Conservation (phyloP, 164 flowering plant genomes). For the Saururus chinensis region DNA sequence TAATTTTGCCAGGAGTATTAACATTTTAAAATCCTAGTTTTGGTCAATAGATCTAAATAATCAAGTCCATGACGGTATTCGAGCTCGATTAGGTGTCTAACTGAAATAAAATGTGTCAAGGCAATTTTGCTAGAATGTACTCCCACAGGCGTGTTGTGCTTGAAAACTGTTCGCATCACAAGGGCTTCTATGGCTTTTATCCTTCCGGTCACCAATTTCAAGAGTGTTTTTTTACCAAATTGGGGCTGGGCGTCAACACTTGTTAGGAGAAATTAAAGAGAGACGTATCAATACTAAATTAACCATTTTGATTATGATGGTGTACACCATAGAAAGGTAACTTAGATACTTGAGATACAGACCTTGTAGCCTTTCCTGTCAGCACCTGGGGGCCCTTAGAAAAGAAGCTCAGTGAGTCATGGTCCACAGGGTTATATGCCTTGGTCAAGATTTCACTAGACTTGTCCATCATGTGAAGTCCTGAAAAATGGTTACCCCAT, state of each 20-base stretch:
- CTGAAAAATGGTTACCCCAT: conserved; percentile 81
- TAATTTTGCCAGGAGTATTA: too few species aligned
- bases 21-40: too few species aligned
- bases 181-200: too few species aligned
- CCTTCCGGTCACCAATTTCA: too few species aligned
- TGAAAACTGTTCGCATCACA: too few species aligned
- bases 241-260: neutral
- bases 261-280: neutral
- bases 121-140: too few species aligned
- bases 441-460: conserved; percentile 16
- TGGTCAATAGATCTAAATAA: too few species aligned
- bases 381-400: conserved; percentile 53
- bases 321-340: conserved; percentile 30
- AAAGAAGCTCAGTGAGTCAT: conserved; percentile 65
- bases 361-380: conserved; percentile 23
- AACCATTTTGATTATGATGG: conserved; percentile 26
- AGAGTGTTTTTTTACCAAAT: too few species aligned
- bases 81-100: too few species aligned
- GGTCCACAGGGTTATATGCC: conserved; percentile 21
- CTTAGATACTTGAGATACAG: conserved; percentile 8
- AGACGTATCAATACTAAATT: conserved; percentile 10
- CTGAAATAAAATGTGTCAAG: too few species aligned
- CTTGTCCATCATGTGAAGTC: conserved; percentile 23
- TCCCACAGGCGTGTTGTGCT: too few species aligned
- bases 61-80: too few species aligned